A percentile compares a stretch with the other conserved stretches of the same genome.
Evolutionary conservation across 1,139 yeast species (phyloP).

Genomic region (Saccharomyces pastorianus): DNA sequence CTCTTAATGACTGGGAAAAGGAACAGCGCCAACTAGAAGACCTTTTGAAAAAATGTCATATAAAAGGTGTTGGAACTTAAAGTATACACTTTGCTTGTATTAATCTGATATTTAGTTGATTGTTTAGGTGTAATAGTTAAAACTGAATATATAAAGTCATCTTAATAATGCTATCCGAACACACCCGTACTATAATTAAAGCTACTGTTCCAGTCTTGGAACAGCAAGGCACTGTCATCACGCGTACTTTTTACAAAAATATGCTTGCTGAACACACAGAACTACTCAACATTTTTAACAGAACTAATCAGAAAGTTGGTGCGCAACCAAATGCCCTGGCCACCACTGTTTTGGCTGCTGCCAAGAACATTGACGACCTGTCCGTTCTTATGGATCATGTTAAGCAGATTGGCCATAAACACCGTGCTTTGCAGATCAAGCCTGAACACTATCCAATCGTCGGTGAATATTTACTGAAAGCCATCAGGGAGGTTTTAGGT

Average conservation of each 20-base stretch:
- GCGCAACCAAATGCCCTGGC: slow-evolving; percentile 58
- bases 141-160: too few species aligned
- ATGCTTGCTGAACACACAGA: slow-evolving; percentile 50
- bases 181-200: slow-evolving; percentile 36
- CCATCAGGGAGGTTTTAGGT: slow-evolving; percentile 51
- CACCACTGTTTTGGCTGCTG: slow-evolving; percentile 52
- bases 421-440: slow-evolving; percentile 52
- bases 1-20: not conserved
- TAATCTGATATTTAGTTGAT: not conserved
- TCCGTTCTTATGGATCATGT: slow-evolving; percentile 50
- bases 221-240: slow-evolving; percentile 47
- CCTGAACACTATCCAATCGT: slow-evolving; percentile 64
- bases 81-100: not conserved
- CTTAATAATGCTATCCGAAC: slow-evolving; percentile 22
- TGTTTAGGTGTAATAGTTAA: not conserved
- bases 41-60: not conserved
- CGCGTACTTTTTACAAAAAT: slow-evolving; percentile 45
- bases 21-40: not conserved
- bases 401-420: slow-evolving; percentile 54
- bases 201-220: slow-evolving; percentile 55
- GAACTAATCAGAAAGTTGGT: slow-evolving; percentile 46
- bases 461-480: slow-evolving; percentile 46
- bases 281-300: slow-evolving; percentile 52
- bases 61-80: not conserved
- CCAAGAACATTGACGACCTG: slow-evolving; percentile 54